Evolutionary conservation across 768 basidiomycete genomes (phyloP).

Genomic region (Ramaria rubella): DNA sequence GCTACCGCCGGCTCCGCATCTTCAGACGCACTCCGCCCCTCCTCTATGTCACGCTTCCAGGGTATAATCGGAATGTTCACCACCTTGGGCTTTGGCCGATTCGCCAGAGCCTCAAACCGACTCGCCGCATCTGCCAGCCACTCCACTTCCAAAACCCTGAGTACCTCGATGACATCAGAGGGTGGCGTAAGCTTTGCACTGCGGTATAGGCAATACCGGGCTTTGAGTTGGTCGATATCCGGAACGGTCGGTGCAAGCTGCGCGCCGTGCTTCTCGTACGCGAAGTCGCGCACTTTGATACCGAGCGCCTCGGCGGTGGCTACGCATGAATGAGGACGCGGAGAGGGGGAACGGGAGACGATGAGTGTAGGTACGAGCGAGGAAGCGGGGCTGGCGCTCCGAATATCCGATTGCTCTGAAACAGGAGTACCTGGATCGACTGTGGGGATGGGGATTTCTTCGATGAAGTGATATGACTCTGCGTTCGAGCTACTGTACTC

Average conservation of each 20-base stretch:
- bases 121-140: neutral
- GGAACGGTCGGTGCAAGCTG: neutral
- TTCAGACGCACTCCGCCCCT: too few species aligned
- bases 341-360: neutral
- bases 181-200: neutral
- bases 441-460: neutral
- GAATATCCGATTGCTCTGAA: conserved; percentile 36
- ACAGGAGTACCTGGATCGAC: neutral
- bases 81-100: too few species aligned
- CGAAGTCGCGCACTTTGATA: conserved; percentile 8
- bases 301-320: neutral
- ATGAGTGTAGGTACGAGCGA: neutral
- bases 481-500: neutral
- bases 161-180: neutral
- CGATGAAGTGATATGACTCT: neutral
- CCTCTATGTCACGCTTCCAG: too few species aligned
- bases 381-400: conserved; percentile 47
- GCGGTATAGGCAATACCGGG: neutral
- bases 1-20: too few species aligned
- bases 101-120: neutral
- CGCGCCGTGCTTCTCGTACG: conserved; percentile 4
- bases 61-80: too few species aligned
- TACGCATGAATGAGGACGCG: neutral
- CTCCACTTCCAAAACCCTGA: neutral
- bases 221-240: neutral